Evolutionary conservation across 805 yeast species (phyloP).

Genomic region (Kodamaea leandrae): DNA sequence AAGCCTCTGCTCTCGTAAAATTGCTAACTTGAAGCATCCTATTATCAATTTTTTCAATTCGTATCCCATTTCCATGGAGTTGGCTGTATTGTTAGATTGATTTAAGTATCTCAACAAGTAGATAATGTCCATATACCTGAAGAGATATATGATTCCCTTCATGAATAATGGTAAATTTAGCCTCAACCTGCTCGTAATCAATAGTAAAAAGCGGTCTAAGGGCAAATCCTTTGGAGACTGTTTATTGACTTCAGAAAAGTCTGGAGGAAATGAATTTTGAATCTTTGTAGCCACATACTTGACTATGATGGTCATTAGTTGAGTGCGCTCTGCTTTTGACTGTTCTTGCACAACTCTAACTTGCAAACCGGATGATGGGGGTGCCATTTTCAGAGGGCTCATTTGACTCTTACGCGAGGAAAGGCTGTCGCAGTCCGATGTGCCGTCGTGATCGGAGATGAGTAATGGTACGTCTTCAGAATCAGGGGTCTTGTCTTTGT

Average conservation of each 20-base stretch:
- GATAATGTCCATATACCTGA: conserved; percentile 47
- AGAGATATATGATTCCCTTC: conserved; percentile 41
- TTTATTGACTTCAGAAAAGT: conserved; percentile 11
- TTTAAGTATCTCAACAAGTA: conserved; percentile 44
- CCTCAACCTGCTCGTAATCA: conserved; percentile 37
- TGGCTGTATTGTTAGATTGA: conserved; percentile 44
- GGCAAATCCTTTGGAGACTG: conserved; percentile 33
- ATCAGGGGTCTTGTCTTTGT: conserved; percentile 4
- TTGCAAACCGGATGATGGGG: too few relatives aligned
- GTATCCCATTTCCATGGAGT: conserved; percentile 44
- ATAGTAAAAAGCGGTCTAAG: conserved; percentile 38
- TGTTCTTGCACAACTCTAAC: conserved; percentile 17
- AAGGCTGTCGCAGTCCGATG: conserved; percentile 26
- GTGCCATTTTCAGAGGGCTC: background rate
- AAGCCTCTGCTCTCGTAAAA: conserved; percentile 28
- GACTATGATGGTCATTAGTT: conserved; percentile 42
- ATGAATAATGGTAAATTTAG: conserved; percentile 36
- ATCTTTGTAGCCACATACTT: conserved; percentile 44
- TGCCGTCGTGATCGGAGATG: conserved; percentile 31
- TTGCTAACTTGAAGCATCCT: conserved; percentile 41
- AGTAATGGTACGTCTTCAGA: conserved; percentile 32
- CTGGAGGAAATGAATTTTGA: conserved; percentile 44
- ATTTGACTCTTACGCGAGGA: conserved; percentile 9
- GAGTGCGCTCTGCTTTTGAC: conserved; percentile 31
- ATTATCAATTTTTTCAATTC: conserved; percentile 39